Conservation (phyloP, 805 yeast species). For the Ogataea methanolica region DNA sequence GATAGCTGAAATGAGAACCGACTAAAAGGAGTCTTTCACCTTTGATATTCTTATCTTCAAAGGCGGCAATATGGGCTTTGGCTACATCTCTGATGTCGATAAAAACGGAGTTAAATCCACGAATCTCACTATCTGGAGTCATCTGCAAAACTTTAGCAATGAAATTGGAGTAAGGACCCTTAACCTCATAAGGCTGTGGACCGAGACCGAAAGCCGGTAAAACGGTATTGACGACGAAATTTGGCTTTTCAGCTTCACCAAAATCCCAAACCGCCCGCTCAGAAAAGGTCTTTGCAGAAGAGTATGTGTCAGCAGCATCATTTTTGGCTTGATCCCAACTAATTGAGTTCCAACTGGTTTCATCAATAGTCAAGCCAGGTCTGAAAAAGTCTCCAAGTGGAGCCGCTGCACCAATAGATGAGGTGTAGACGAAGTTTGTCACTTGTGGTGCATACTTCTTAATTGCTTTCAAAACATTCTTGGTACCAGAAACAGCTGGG, state of each 20-base stretch:
- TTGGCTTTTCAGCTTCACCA: conserved; percentile 34
- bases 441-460: conserved; percentile 39
- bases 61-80: conserved; percentile 44
- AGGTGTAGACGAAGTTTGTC: conserved; percentile 48
- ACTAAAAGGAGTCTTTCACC: conserved; percentile 31
- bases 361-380: conserved; percentile 25
- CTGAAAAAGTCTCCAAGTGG: neutral
- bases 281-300: conserved; percentile 48
- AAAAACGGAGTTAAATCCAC: conserved; percentile 19
- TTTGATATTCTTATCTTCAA: conserved; percentile 19
- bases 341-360: conserved; percentile 35
- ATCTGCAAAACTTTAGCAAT: conserved; percentile 16
- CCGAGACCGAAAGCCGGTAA: conserved; percentile 46
- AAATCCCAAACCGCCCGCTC: conserved; percentile 59
- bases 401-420: conserved; percentile 45
- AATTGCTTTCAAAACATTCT: conserved; percentile 41
- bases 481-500: conserved; percentile 58
- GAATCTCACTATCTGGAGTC: neutral
- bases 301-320: conserved; percentile 31
- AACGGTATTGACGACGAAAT: conserved; percentile 37
- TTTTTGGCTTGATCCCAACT: conserved; percentile 25
- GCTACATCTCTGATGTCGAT: conserved; percentile 44
- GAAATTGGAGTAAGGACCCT: conserved; percentile 32
- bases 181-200: conserved; percentile 42
- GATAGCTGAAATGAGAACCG: conserved; percentile 21